phyloP scores from a whole-genome alignment of 805 yeast genomes.

The Lachancea nothofagi region DNA sequence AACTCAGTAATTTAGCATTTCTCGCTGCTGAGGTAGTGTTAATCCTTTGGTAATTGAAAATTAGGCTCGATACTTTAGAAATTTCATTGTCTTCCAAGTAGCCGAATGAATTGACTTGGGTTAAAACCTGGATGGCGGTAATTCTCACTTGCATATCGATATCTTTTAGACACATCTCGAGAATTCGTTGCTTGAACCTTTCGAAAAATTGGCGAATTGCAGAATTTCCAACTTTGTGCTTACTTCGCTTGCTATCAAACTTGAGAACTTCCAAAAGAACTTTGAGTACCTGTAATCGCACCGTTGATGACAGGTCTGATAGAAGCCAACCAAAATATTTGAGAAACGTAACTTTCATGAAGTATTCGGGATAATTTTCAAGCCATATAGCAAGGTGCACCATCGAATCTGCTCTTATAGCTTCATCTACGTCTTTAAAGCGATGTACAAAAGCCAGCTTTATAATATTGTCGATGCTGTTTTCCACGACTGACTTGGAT shows the following conservation, averaged over 20 bases:
- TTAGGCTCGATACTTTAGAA: constrained; percentile 38
- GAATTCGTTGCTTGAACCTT: constrained; percentile 57
- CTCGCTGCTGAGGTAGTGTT: constrained; percentile 30
- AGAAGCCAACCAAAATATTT: constrained; percentile 81
- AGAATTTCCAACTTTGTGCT: constrained; percentile 40
- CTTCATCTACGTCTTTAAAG: constrained; percentile 72
- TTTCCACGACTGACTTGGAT: constrained; percentile 50
- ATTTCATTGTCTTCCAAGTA: constrained; percentile 58
- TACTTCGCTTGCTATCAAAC: constrained; percentile 20
- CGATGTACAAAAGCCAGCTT: constrained; percentile 67
- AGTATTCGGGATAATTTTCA: constrained; percentile 60
- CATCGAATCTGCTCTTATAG: constrained; percentile 67
- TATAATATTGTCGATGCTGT: constrained; percentile 58
- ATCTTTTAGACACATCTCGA: constrained; percentile 57
- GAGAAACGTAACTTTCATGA: constrained; percentile 62
- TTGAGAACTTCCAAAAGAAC: constrained; percentile 47
- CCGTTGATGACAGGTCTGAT: constrained; percentile 59
- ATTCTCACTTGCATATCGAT: constrained; percentile 50
- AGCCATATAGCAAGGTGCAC: constrained; percentile 64
- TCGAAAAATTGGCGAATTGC: constrained; percentile 77
- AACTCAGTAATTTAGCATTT: constrained; percentile 34
- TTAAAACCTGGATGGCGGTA: constrained; percentile 46
- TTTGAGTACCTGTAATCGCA: constrained; percentile 60
- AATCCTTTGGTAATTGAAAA: constrained; percentile 36
- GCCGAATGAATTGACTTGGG: constrained; percentile 53